Conservation (phyloP, 2,329 filamentous ascomycete species). For the Penicillium expansum region DNA sequence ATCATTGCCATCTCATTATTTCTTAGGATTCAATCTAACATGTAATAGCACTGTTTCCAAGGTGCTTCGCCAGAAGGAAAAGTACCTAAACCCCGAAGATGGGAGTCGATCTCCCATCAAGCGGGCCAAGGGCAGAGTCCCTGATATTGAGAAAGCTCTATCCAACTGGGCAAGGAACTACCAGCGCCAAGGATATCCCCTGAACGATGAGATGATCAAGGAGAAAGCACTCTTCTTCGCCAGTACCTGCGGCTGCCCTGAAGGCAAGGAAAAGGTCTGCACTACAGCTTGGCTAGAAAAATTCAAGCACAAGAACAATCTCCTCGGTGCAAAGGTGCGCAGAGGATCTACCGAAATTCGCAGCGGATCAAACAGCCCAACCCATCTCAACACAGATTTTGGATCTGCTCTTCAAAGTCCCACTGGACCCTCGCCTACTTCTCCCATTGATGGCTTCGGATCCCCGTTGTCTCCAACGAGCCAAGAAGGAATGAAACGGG, state of each 20-base stretch:
- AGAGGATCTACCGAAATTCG: slow-evolving; percentile 51
- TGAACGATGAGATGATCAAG: slow-evolving; percentile 77
- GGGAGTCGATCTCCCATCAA: slow-evolving; percentile 77
- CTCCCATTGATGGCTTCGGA: slow-evolving; percentile 59
- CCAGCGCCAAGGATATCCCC: slow-evolving; percentile 68
- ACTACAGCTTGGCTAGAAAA: slow-evolving; percentile 84
- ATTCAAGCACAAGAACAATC: slow-evolving; percentile 85
- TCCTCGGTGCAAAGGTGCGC: slow-evolving; percentile 54
- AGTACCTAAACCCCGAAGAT: slow-evolving; percentile 81
- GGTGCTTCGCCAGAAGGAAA: slow-evolving; percentile 89
- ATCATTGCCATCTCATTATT: slow-evolving; percentile 28
- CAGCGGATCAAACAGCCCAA: slow-evolving; percentile 67
- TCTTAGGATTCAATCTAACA: slow-evolving; percentile 16
- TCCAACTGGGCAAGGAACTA: slow-evolving; percentile 83
- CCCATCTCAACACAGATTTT: slow-evolving; percentile 56
- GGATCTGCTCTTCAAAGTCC: slow-evolving; percentile 62
- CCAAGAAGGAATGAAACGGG: slow-evolving; percentile 65
- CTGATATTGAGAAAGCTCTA: slow-evolving; percentile 88
- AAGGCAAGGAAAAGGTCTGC: slow-evolving; percentile 68
- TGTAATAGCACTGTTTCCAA: slow-evolving; percentile 89
- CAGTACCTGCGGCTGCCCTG: slow-evolving; percentile 66
- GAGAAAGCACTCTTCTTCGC: slow-evolving; percentile 83
- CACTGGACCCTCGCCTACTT: slow-evolving; percentile 68
- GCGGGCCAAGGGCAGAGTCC: slow-evolving; percentile 77
- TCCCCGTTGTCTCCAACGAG: slow-evolving; percentile 70